phyloP scores from a whole-genome alignment of 2,329 filamentous ascomycete species.

The Ophiostoma sp. region DNA sequence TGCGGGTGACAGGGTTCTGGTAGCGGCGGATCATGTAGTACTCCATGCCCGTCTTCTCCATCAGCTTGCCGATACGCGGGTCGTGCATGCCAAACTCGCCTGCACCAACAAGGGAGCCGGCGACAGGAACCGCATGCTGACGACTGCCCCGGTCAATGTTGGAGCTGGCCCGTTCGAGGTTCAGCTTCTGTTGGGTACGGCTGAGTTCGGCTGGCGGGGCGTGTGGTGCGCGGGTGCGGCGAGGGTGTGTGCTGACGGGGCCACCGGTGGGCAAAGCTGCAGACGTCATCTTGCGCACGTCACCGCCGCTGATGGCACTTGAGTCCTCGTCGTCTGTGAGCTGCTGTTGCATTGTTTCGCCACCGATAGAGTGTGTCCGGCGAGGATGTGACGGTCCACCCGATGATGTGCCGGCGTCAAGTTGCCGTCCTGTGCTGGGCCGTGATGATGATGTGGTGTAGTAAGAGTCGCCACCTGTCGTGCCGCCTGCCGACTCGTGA shows the following conservation, averaged over 20 bases:
- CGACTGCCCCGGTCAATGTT: conserved; percentile 65
- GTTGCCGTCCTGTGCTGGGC: conserved; percentile 25
- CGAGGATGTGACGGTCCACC: conserved; percentile 3
- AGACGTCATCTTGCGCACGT: background rate
- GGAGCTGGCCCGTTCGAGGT: conserved; percentile 71
- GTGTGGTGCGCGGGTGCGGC: conserved; percentile 23
- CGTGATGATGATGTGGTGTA: conserved; percentile 42
- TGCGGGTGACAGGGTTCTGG: conserved; percentile 68
- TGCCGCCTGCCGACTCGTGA: conserved; percentile 48
- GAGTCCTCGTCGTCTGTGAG: conserved; percentile 17
- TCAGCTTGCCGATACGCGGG: conserved; percentile 62
- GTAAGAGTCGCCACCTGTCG: conserved; percentile 55
- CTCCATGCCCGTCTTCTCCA: conserved; percentile 70
- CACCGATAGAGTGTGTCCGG: conserved; percentile 13
- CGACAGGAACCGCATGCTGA: conserved; percentile 35
- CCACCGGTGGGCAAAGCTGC: background rate
- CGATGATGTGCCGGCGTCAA: conserved; percentile 14
- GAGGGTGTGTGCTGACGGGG: conserved; percentile 14
- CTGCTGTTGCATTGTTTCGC: background rate
- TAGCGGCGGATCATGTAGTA: conserved; percentile 73
- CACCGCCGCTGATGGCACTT: background rate
- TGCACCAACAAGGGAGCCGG: conserved; percentile 52
- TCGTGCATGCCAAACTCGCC: conserved; percentile 61
- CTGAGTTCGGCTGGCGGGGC: conserved; percentile 55
- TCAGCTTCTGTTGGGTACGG: conserved; percentile 73